Evolutionary conservation across 1,139 yeast species (phyloP).

Genomic region (Candida sp.): DNA sequence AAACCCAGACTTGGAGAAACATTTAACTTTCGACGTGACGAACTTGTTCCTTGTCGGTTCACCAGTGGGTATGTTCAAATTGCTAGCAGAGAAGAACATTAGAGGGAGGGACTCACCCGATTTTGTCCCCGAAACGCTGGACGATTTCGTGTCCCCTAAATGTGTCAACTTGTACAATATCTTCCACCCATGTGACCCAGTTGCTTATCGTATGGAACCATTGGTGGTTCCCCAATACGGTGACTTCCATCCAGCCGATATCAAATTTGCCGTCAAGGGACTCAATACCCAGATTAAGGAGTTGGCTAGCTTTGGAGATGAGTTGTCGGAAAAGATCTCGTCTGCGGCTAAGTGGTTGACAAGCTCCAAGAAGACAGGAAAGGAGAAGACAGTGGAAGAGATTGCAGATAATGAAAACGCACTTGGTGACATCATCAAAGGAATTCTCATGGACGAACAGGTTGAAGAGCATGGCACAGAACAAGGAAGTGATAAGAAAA

Average conservation of each 20-base stretch:
- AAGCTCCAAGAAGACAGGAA: slow-evolving; percentile 13
- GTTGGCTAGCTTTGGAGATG: slow-evolving; percentile 45
- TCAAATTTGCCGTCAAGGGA: slow-evolving; percentile 59
- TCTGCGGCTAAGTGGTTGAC: slow-evolving; percentile 53
- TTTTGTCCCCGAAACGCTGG: slow-evolving; percentile 20
- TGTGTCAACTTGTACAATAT: slow-evolving; percentile 72
- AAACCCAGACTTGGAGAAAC: slow-evolving; percentile 26
- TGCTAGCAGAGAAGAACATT: slow-evolving; percentile 63
- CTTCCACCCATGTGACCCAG: slow-evolving; percentile 90
- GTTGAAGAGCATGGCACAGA: slow-evolving; percentile 14
- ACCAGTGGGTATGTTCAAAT: slow-evolving; percentile 86
- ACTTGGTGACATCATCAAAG: slow-evolving; percentile 46
- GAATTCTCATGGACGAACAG: slow-evolving; percentile 28
- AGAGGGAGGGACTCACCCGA: slow-evolving; percentile 32
- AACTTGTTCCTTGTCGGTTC: slow-evolving; percentile 86
- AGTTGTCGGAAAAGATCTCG: slow-evolving; percentile 45
- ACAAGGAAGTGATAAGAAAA: slow-evolving; percentile 13
- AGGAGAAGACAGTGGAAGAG: slow-evolving; percentile 22
- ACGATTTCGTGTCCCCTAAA: slow-evolving; percentile 44
- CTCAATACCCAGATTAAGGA: slow-evolving; percentile 47
- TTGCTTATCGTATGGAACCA: slow-evolving; percentile 88
- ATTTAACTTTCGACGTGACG: slow-evolving; percentile 70
- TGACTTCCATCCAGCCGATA: slow-evolving; percentile 59
- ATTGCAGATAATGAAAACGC: slow-evolving; percentile 40
- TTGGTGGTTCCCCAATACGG: slow-evolving; percentile 61